These are phyloP conservation scores for Candida methanosorbosa DNA, from an alignment of 805 yeast genomes.

Conservation along the genomic window DNA sequence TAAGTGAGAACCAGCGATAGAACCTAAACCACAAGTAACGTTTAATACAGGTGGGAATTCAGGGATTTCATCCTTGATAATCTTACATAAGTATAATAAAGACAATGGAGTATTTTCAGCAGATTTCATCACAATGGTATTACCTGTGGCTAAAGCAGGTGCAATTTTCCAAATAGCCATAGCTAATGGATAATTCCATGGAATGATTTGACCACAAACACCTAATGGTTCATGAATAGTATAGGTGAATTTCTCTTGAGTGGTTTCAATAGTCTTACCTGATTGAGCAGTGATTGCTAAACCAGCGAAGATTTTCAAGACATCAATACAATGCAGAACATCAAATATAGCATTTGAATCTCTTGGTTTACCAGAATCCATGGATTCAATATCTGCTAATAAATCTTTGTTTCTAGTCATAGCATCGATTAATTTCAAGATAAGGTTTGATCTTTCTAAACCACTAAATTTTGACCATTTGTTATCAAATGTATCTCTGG, in stretches of 20 bases:
- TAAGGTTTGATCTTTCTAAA: conserved; percentile 32
- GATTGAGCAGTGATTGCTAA: conserved; percentile 57
- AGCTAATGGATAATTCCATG: conserved; percentile 67
- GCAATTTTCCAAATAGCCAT: conserved; percentile 65
- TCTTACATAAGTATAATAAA: conserved; percentile 46
- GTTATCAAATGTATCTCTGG: conserved; percentile 36
- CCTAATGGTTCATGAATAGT: conserved; percentile 60
- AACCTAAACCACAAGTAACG: conserved; percentile 55
- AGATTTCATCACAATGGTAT: conserved; percentile 53
- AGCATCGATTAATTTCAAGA: conserved; percentile 42
- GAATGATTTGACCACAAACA: conserved; percentile 64
- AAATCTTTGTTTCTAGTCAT: conserved; percentile 39
- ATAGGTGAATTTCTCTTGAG: conserved; percentile 49
- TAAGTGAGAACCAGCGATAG: conserved; percentile 50
- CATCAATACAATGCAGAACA: conserved; percentile 45
- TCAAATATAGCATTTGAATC: conserved; percentile 48
- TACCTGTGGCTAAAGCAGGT: conserved; percentile 62
- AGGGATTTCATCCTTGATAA: conserved; percentile 48
- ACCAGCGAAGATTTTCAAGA: conserved; percentile 62
- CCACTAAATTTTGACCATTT: conserved; percentile 42
- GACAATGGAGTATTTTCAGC: conserved; percentile 62
- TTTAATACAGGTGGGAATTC: conserved; percentile 56
- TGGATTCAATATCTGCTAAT: conserved; percentile 48
- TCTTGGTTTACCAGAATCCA: conserved; percentile 53
- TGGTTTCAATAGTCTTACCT: conserved; percentile 58